Evolutionary conservation across 1,139 yeast species (phyloP).

Genomic region (Geotrichum siamense): DNA sequence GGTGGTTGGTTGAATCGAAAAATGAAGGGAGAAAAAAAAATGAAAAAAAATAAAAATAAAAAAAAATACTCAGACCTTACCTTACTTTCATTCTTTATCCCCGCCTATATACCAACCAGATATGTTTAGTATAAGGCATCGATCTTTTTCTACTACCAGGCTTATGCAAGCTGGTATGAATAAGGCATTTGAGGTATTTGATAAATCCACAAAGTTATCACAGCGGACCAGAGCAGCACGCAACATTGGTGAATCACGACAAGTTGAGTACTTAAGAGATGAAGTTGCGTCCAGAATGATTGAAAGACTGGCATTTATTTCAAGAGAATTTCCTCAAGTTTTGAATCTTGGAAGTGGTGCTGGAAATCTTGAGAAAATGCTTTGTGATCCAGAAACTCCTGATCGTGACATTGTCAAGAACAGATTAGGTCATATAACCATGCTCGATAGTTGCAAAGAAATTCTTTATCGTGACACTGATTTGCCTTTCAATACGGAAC

Average conservation of each 20-base stretch:
- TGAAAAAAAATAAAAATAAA: too few species aligned
- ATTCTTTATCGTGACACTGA: conserved; percentile 48
- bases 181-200: conserved; percentile 49
- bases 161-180: conserved; percentile 4
- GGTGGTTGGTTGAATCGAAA: too few species aligned
- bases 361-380: conserved; percentile 48
- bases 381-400: conserved; percentile 31
- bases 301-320: conserved; percentile 67
- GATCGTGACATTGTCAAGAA: conserved; percentile 48
- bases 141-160: neutral
- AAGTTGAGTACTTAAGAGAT: conserved; percentile 68
- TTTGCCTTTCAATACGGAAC: conserved; percentile 37
- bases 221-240: conserved; percentile 52
- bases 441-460: conserved; percentile 59
- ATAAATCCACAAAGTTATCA: conserved; percentile 49
- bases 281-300: conserved; percentile 68
- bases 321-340: conserved; percentile 52
- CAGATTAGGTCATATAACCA: conserved; percentile 50
- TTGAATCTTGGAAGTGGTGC: conserved; percentile 71
- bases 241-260: conserved; percentile 43
- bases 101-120: too few species aligned
- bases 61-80: too few species aligned
- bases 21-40: too few species aligned
- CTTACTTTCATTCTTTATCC: too few species aligned
- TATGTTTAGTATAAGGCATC: too few species aligned